Evolutionary conservation across 257 asterid genomes (phyloP).

Genomic region (Perilla frutescens): DNA sequence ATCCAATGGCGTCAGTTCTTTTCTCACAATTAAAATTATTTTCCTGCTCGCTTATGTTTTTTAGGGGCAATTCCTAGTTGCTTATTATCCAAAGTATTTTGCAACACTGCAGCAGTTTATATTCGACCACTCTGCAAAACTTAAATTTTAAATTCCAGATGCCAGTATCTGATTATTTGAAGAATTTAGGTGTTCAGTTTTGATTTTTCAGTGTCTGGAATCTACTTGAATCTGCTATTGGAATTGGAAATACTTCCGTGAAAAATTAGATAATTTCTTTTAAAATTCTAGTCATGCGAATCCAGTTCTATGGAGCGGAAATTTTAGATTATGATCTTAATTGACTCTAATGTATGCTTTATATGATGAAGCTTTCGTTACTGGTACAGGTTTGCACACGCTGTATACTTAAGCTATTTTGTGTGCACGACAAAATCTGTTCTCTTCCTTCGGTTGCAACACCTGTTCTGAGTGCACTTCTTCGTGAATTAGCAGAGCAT

Average conservation of each 20-base stretch:
- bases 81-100: constrained; percentile 9
- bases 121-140: neutral
- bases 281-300: neutral
- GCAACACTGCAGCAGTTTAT: neutral
- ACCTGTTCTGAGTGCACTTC: constrained; percentile 41
- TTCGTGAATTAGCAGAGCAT: constrained; percentile 47
- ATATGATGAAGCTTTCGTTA: constrained; percentile 21
- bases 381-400: constrained; percentile 63
- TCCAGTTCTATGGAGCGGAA: neutral
- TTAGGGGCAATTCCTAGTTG: neutral
- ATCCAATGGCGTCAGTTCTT: constrained; percentile 60
- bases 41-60: neutral
- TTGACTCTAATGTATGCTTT: constrained; percentile 5
- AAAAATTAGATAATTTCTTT: neutral
- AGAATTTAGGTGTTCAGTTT: neutral
- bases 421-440: constrained; percentile 48
- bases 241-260: neutral
- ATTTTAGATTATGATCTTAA: neutral
- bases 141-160: neutral
- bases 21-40: constrained; percentile 7
- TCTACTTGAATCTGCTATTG: neutral
- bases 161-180: constrained; percentile 15
- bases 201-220: neutral
- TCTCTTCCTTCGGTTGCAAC: constrained; percentile 53
- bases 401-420: constrained; percentile 68